These are phyloP conservation scores for Solanum chilense DNA, from an alignment of 257 asterid genomes.

Conservation along the genomic window DNA sequence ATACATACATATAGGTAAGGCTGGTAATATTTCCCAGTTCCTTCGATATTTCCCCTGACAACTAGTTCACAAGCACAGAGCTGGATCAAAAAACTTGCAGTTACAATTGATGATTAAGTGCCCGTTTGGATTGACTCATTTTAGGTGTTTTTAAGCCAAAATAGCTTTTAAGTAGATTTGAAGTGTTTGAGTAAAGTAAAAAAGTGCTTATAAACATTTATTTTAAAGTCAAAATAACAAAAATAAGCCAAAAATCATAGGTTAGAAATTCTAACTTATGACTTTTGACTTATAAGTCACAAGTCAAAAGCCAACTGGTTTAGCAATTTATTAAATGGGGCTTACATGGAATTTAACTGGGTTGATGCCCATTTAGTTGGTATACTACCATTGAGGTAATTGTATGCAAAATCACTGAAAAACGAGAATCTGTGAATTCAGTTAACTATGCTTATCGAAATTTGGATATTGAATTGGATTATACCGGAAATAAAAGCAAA, in stretches of 20 bases:
- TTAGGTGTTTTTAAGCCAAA: too few relatives aligned
- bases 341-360: conserved; percentile 50
- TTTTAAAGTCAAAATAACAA: too few relatives aligned
- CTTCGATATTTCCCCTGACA: conserved; percentile 76
- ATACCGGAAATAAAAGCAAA: background rate
- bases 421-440: background rate
- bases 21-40: conserved; percentile 52
- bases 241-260: too few relatives aligned
- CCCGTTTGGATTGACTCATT: too few relatives aligned
- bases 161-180: too few relatives aligned
- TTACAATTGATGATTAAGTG: background rate
- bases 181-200: too few relatives aligned
- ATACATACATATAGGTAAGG: conserved; percentile 79
- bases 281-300: too few relatives aligned
- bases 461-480: background rate
- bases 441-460: background rate
- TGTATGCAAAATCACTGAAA: conserved; percentile 84
- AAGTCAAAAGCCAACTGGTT: background rate
- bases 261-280: too few relatives aligned
- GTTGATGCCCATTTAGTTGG: conserved; percentile 74
- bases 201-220: too few relatives aligned
- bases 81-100: conserved; percentile 29
- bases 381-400: conserved; percentile 66
- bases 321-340: background rate
- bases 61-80: conserved; percentile 77